These are phyloP conservation scores for Guadua angustifolia DNA, from an alignment of 176 grass and related monocot species.

Conservation along the genomic window DNA sequence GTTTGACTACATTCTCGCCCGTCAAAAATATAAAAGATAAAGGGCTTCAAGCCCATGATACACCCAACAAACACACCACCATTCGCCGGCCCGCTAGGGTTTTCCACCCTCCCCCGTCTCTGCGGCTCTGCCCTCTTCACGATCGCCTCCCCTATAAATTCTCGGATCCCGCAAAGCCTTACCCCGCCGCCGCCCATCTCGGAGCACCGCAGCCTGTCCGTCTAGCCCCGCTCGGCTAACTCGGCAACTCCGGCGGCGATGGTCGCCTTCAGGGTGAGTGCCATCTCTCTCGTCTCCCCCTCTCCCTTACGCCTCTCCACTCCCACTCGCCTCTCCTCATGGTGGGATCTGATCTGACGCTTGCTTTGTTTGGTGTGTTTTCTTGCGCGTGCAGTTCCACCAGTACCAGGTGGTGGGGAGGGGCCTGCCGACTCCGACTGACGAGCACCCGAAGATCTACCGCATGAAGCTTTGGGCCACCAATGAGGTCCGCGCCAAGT, in stretches of 20 bases:
- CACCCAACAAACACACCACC: neutral
- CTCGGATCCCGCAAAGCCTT: neutral
- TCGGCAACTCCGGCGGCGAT: conserved; percentile 42
- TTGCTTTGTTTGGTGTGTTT: conserved; percentile 11
- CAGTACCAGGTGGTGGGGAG: conserved; percentile 99
- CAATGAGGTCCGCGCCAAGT: conserved; percentile 93
- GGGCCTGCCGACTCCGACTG: conserved; percentile 66
- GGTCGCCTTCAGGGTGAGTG: conserved; percentile 64
- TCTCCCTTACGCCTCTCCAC: neutral
- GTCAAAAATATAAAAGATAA: too few relatives aligned
- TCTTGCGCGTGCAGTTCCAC: conserved; percentile 85
- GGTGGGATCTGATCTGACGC: conserved; percentile 6
- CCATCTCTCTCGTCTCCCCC: neutral
- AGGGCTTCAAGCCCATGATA: neutral
- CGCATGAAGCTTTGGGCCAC: conserved; percentile 98
- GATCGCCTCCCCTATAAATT: conserved; percentile 23
- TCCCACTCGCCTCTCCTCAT: neutral
- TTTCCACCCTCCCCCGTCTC: neutral
- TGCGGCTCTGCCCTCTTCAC: neutral
- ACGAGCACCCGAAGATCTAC: conserved; percentile 96
- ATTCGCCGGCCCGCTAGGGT: conserved; percentile 36
- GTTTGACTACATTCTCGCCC: too few relatives aligned
- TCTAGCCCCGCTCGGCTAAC: neutral
- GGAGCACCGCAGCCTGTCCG: neutral
- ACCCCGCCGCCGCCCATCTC: neutral